Evolutionary conservation across 768 basidiomycete genomes (phyloP).

Genomic region (Kondoa malvinella): DNA sequence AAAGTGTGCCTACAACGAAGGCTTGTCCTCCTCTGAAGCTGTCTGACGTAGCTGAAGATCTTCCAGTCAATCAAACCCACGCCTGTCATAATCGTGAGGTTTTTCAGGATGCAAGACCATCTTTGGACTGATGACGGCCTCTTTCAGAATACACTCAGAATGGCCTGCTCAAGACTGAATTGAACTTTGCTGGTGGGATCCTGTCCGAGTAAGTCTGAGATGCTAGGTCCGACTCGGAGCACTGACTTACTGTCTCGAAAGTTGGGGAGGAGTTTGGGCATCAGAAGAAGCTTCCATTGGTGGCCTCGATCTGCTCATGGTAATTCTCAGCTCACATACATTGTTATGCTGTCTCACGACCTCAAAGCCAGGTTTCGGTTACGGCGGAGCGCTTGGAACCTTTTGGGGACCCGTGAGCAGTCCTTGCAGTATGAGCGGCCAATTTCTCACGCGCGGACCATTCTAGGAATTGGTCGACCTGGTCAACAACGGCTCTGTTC

Average conservation of each 20-base stretch:
- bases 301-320: conserved; percentile 22
- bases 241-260: conserved; percentile 15
- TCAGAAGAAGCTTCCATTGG: conserved; percentile 8
- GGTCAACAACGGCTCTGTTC: conserved; percentile 56
- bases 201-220: conserved; percentile 50
- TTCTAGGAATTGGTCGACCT: conserved; percentile 30
- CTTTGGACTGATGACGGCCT: too few species aligned
- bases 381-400: conserved; percentile 13
- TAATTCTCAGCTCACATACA: too few species aligned
- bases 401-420: conserved; percentile 20
- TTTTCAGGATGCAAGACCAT: too few species aligned
- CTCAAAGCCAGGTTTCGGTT: conserved; percentile 15
- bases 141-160: conserved; percentile 29
- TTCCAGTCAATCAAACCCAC: conserved; percentile 32
- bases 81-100: conserved; percentile 31
- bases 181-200: conserved; percentile 51
- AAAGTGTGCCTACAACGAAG: too few species aligned
- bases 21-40: too few species aligned
- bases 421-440: too few species aligned
- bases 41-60: too few species aligned
- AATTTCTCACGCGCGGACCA: too few species aligned
- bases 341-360: too few species aligned
- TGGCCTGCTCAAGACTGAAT: conserved; percentile 28
- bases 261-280: conserved; percentile 26
- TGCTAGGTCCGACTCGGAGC: conserved; percentile 3